A percentile compares a stretch with the other conserved stretches of the same genome.
These are phyloP conservation scores for Cyclocybe aegerita DNA, from an alignment of 768 basidiomycete genomes.

Conservation along the genomic window DNA sequence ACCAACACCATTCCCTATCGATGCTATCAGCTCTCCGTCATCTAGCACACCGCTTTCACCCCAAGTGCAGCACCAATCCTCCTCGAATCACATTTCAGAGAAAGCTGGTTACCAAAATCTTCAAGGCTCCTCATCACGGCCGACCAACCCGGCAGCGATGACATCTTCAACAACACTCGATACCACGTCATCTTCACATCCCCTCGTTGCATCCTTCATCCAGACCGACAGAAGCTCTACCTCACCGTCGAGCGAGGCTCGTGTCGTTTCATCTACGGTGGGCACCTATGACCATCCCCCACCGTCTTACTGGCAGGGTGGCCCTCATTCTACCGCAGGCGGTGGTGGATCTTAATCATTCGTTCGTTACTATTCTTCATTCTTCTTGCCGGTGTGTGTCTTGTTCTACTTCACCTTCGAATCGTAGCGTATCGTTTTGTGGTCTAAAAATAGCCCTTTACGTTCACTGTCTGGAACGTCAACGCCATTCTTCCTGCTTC, in stretches of 20 bases:
- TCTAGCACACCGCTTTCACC: too few relatives aligned
- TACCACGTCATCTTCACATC: neutral
- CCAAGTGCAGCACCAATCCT: too few relatives aligned
- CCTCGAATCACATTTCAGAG: too few relatives aligned
- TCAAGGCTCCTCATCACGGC: neutral
- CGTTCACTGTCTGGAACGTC: too few relatives aligned
- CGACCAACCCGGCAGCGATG: neutral
- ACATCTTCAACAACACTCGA: neutral
- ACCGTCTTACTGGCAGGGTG: conserved; percentile 1
- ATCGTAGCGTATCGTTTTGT: too few relatives aligned
- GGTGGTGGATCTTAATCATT: neutral
- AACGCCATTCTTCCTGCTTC: neutral
- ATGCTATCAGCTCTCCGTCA: too few relatives aligned
- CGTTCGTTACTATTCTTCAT: too few relatives aligned
- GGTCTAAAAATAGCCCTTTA: too few relatives aligned
- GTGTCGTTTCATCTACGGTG: neutral
- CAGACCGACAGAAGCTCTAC: neutral
- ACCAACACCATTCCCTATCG: too few relatives aligned
- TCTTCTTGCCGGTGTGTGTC: neutral
- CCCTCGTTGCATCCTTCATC: neutral
- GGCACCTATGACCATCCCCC: conserved; percentile 1
- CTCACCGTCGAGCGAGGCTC: neutral
- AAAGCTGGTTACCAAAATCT: neutral
- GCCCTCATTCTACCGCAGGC: neutral
- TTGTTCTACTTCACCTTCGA: neutral